Conservation (phyloP, 176 grass and related monocot species). For the Cymbopogon citratus region DNA sequence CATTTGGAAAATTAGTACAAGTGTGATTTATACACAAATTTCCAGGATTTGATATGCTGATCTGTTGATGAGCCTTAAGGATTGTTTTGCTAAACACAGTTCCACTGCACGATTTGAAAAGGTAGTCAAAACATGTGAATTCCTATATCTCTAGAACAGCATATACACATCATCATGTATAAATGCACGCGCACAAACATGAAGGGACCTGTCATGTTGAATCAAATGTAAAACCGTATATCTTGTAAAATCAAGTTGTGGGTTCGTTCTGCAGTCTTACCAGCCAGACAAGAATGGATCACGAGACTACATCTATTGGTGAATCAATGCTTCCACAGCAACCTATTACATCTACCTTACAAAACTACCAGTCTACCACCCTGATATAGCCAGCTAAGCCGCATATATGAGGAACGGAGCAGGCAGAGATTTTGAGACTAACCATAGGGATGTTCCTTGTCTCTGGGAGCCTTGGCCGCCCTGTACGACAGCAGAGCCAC, state of each 20-base stretch:
- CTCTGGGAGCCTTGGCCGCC: slow-evolving; percentile 75
- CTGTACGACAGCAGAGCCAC: slow-evolving; percentile 80
- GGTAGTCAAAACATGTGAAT: slow-evolving; percentile 15
- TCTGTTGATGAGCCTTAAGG: neutral
- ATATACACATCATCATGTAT: neutral
- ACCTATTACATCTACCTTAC: neutral
- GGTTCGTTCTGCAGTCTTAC: neutral
- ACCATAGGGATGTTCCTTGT: slow-evolving; percentile 94
- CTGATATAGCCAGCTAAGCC: neutral
- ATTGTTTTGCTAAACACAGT: neutral
- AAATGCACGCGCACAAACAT: neutral
- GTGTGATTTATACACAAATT: neutral
- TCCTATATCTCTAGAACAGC: neutral
- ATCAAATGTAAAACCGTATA: neutral
- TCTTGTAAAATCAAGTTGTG: neutral
- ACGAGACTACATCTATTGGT: neutral
- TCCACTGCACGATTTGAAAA: neutral
- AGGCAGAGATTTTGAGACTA: slow-evolving; percentile 12
- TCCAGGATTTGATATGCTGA: neutral
- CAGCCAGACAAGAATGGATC: neutral
- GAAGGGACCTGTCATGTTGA: neutral
- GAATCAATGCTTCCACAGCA: neutral
- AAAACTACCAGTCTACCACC: neutral
- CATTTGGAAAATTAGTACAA: too few species aligned
- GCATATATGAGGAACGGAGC: neutral